Base-by-base conservation (phyloP, 2,329 filamentous ascomycete species). In the Tolypocladium ovalisporum region DNA sequence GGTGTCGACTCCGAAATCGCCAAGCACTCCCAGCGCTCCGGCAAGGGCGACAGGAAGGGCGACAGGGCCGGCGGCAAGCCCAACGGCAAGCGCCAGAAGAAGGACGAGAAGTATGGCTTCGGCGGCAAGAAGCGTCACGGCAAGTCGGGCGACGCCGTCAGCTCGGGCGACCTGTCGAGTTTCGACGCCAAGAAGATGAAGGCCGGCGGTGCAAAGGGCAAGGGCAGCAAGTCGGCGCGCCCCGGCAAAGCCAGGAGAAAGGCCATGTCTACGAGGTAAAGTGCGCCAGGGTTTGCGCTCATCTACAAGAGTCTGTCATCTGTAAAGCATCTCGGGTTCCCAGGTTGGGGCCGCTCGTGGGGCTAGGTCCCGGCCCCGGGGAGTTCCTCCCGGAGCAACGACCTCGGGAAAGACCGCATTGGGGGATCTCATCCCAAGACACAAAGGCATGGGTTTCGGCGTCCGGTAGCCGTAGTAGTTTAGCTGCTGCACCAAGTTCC, bases 101-200 rank as follows among this genome's bases (percentile, higher is more conserved):
- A 95, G 79, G 87, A 99, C 70, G 82, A 89, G 63, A 97, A 96
- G 77, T 97, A 87, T 71, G 94, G 94, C 29, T 96, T 93, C 68
- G 94, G 94, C 60, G 94, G 94, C 65, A 97, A 96, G 84, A 99
- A 99, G 81, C 81, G 88, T 57, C 86, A 91, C 70, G 75, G 81
- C 57, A 99, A 99, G 83, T 96, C 91, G 60, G 90, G 90, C 64
- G 92, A 97, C 73, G 91, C 92, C 54, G 70, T 81, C 61, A 95
- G 89, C 62, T 91, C 86, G 52, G 87, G 84, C 60, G 94, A 99
- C 71, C 75, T 95, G 64, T 84, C 84, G 61, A 84, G 83, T 1
- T 97, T 95, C 76, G 91, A 87, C 56, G 81, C 80, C 40, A 90
- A 87, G 79, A 88, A 67, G 75, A 96, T 96, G 90, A 96, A 96